phyloP scores from a whole-genome alignment of 768 basidiomycete genomes.

The Dentipellis fragilis region DNA sequence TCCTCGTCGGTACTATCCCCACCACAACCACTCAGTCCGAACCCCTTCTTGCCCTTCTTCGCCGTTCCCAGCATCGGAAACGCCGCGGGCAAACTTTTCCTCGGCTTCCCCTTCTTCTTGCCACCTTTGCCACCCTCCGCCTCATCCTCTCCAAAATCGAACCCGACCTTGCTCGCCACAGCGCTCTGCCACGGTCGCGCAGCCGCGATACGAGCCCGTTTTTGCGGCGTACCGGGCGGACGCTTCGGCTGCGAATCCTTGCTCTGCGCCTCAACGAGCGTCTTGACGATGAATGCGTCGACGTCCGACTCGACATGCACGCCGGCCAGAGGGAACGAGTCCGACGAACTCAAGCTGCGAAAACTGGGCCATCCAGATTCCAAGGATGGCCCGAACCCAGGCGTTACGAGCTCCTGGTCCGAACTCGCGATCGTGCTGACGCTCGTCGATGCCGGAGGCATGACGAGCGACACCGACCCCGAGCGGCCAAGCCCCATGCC shows the following conservation, averaged over 20 bases:
- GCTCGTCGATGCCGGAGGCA: slow-evolving; percentile 55
- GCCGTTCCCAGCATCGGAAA: slow-evolving; percentile 36
- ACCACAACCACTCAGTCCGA: background rate
- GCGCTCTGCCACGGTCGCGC: slow-evolving; percentile 78
- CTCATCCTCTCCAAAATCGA: slow-evolving; percentile 25
- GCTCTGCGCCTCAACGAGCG: slow-evolving; percentile 39
- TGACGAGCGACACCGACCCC: slow-evolving; percentile 22
- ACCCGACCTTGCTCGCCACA: slow-evolving; percentile 58
- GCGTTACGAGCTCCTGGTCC: slow-evolving; percentile 65
- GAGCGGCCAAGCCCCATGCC: slow-evolving; percentile 17
- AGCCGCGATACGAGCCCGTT: slow-evolving; percentile 43
- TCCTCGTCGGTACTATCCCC: slow-evolving; percentile 56
- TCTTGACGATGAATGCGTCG: slow-evolving; percentile 65
- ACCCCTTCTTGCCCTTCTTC: background rate
- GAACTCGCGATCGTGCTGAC: slow-evolving; percentile 54
- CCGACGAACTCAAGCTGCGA: slow-evolving; percentile 27
- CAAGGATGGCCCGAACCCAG: slow-evolving; percentile 42
- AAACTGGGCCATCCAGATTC: slow-evolving; percentile 57
- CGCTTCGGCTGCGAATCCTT: slow-evolving; percentile 49
- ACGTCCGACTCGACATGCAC: slow-evolving; percentile 23
- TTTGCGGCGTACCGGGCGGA: slow-evolving; percentile 76
- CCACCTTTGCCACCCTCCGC: slow-evolving; percentile 22
- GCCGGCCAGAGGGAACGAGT: slow-evolving; percentile 28
- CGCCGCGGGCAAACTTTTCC: slow-evolving; percentile 70
- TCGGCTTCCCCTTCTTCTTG: slow-evolving; percentile 40